Base-by-base conservation (phyloP, 2,329 filamentous ascomycete species). In the Elsinoe fawcettii region DNA sequence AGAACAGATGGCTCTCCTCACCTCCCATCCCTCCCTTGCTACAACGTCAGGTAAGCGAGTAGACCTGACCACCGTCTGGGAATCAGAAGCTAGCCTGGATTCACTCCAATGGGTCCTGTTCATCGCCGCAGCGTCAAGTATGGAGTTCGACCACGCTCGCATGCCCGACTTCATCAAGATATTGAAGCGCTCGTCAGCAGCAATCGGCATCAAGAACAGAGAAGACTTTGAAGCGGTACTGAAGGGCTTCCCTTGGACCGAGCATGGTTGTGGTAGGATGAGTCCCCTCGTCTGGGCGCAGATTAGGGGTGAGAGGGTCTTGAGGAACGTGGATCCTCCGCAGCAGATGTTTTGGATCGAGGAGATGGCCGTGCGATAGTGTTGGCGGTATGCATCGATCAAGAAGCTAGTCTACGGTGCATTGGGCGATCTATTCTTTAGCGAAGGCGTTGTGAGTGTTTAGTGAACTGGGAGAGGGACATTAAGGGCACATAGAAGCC, bases 1-100 rank as follows among this genome's bases (percentile, higher is more conserved):
- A 5, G 30, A 39, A 23, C 49, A 53, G 25, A 30, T 55, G 61
- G 66, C 62, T 53, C 59, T 62, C 60, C 70, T 61, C 56, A 72
- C 59, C 51, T 70, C 36, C 71, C 64, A 25, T 65, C 63, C 62
- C 68, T 61, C 30, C 60, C 57, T 58, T 70, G 66, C 8, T 70
- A 60, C 58, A 60, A 30, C 5, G 9, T 30, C 27, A 5, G 9
- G 27, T 30, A 30, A 9, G 27, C 59, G 58, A 11, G 37, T 23
- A 2, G n/a, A 32, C n/a, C 20, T 47, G 6, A 9, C 27, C 3
- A 5, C 8, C 23, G 25, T 25, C 5, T 34, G 46, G 46, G 8
- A 27, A n/a, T 4, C 2, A n/a, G 7, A 16, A 5, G 49, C 49
- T 8, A 23, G 18, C 14, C 32, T 53, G 7, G 30, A 18, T 5